Evolutionary conservation across 257 asterid species (phyloP).

Genomic region (Nicotiana tabacum): DNA sequence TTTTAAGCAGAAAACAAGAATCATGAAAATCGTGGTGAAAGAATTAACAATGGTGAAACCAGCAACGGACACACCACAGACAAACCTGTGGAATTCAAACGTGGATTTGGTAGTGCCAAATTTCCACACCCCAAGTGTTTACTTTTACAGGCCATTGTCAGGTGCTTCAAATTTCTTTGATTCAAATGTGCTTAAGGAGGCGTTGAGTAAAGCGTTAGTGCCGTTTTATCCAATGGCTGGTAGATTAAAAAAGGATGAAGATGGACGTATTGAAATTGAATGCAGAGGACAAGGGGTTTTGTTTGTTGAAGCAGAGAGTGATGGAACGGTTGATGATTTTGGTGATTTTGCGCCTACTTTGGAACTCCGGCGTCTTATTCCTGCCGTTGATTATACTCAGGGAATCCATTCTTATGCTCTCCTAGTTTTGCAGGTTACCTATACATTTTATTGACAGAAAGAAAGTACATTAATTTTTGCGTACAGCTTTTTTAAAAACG

Average conservation of each 20-base stretch:
- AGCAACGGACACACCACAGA: constrained; percentile 43
- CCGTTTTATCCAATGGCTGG: constrained; percentile 59
- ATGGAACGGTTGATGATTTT: constrained; percentile 37
- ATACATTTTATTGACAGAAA: too few relatives aligned
- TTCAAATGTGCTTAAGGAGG: constrained; percentile 13
- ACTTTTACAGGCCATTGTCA: constrained; percentile 31
- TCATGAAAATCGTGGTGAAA: constrained; percentile 4
- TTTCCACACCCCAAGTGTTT: constrained; percentile 52
- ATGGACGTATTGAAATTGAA: constrained; percentile 56
- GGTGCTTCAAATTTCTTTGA: constrained; percentile 14
- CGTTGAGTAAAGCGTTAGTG: constrained; percentile 42
- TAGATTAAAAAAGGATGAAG: constrained; percentile 37
- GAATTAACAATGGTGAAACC: constrained; percentile 53
- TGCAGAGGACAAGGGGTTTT: constrained; percentile 48
- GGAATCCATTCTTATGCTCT: constrained; percentile 56
- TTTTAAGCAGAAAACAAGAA: background rate
- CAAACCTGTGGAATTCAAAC: constrained; percentile 30
- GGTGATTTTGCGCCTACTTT: constrained; percentile 48
- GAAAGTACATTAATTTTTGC: too few relatives aligned
- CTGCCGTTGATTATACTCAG: constrained; percentile 43
- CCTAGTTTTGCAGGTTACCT: constrained; percentile 61
- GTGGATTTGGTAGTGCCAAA: constrained; percentile 52
- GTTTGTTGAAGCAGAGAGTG: constrained; percentile 45
- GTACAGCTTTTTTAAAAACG: too few relatives aligned
- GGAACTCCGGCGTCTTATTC: constrained; percentile 35